Base-by-base conservation (phyloP, 2,329 filamentous ascomycete species). In the Pseudohalonectria lignicola region DNA sequence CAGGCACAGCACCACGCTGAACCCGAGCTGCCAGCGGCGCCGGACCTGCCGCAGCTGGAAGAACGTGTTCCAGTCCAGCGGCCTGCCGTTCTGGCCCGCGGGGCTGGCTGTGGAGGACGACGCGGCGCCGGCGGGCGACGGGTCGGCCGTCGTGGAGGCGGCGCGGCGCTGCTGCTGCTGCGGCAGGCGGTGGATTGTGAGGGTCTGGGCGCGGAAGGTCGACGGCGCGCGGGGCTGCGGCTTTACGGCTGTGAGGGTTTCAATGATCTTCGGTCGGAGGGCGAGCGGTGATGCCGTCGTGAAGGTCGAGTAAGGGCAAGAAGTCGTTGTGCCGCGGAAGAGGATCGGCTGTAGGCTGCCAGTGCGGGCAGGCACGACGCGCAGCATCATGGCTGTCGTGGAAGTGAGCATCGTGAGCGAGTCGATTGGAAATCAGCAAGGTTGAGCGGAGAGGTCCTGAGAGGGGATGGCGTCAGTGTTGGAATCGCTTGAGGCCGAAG, bases 51-150 rank as follows among this genome's bases (percentile, higher is more conserved):
- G 86, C 43, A 96, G 79, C 56, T 78, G 76, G 69, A 96, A 94
- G 69, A 94, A 96, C 37, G 77, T 79, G 65, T 95, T 82, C 90
- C 90, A 96, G 62, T 86, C 76, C 31, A 88, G 74, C n/a, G 59
- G 53, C 26, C 58, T 38, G 12, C 19, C 31, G 17, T 52, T 45
- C 39, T 55, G 50, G 23, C 53, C 49, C 37, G 53, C 44, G 15
- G 59, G 41, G 10, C 59, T 46, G 12, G 47, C 41, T 20, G 55
- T 38, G 5, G 51, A 31, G 34, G 3, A 42, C n/a, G n/a, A n/a
- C n/a, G n/a, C n/a, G n/a, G n/a, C n/a, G 9, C 47, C 46, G 0
- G 47, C 47, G 1, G 45, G 46, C 4, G 41, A 34, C 16, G 47
- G 45, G 21, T 49, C 45, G n/a, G 7, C 39, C 40, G 39, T 41